Evolutionary conservation across 305 asterid genomes (phyloP).

Genomic region (Solanum aculeatissimum): DNA sequence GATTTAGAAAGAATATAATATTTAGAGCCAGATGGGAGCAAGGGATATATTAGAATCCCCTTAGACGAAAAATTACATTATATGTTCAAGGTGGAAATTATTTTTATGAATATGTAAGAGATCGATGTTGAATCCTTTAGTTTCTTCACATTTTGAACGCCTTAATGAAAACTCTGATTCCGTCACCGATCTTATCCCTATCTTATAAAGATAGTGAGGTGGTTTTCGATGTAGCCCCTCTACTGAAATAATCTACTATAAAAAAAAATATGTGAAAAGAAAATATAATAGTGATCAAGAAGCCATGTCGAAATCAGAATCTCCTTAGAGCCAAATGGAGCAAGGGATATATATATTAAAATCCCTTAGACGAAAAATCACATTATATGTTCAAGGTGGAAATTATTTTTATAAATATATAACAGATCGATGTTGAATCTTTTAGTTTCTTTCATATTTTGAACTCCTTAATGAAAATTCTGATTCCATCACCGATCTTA

Average conservation of each 20-base stretch:
- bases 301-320: no score
- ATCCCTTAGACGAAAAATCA: neutral
- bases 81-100: neutral
- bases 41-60: neutral
- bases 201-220: neutral
- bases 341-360: neutral
- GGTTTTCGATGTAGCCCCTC: neutral
- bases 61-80: neutral
- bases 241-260: fast-evolving
- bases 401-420: neutral
- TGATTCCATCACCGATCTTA: neutral
- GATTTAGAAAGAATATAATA: neutral
- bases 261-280: neutral
- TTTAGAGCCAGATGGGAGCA: neutral
- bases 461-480: neutral
- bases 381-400: neutral
- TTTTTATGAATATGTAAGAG: neutral
- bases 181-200: neutral
- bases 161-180: neutral
- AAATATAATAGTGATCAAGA: neutral
- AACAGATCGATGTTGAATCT: neutral
- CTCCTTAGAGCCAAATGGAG: neutral
- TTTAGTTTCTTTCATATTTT: neutral
- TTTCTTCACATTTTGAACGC: neutral
- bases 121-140: neutral